Percentiles rank a stretch among this genome's conserved stretches.
These are phyloP conservation scores for Ophiocordyceps polyrhachis-furcata DNA, from an alignment of 2,329 filamentous ascomycete genomes.

Conservation along the genomic window DNA sequence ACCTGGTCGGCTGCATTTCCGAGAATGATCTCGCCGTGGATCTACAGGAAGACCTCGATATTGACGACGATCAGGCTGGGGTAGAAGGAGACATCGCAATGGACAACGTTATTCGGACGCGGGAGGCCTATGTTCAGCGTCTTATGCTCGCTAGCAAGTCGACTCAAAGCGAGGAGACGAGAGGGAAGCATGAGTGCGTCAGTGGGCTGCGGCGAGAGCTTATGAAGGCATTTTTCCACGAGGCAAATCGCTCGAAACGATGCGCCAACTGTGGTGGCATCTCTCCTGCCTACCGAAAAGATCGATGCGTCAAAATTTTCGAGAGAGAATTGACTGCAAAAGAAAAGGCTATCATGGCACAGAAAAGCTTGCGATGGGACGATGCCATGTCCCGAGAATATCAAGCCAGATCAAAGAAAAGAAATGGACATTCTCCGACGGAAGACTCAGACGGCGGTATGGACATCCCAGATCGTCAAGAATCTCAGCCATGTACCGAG, in stretches of 20 bases:
- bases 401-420: constrained; percentile 18
- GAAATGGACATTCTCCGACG: constrained; percentile 14
- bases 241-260: constrained; percentile 48
- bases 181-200: constrained; percentile 67
- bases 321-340: constrained; percentile 60
- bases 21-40: constrained; percentile 22
- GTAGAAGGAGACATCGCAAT: constrained; percentile 38
- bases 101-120: constrained; percentile 32
- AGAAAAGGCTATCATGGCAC: constrained; percentile 59
- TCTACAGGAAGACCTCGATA: constrained; percentile 15
- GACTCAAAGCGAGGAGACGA: constrained; percentile 28
- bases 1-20: constrained; percentile 33
- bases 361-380: constrained; percentile 43
- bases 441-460: constrained; percentile 58
- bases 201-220: constrained; percentile 57
- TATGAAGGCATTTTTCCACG: constrained; percentile 64
- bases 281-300: constrained; percentile 72
- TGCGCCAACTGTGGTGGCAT: constrained; percentile 52
- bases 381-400: constrained; percentile 43
- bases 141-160: constrained; percentile 36
- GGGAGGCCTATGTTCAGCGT: constrained; percentile 51
- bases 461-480: constrained; percentile 25
- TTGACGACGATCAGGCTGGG: constrained; percentile 39
- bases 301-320: constrained; percentile 86
- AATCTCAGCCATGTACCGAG: constrained; percentile 29